phyloP scores from a whole-genome alignment of 495 filamentous ascomycete genomes.

The Peziza echinospora region DNA sequence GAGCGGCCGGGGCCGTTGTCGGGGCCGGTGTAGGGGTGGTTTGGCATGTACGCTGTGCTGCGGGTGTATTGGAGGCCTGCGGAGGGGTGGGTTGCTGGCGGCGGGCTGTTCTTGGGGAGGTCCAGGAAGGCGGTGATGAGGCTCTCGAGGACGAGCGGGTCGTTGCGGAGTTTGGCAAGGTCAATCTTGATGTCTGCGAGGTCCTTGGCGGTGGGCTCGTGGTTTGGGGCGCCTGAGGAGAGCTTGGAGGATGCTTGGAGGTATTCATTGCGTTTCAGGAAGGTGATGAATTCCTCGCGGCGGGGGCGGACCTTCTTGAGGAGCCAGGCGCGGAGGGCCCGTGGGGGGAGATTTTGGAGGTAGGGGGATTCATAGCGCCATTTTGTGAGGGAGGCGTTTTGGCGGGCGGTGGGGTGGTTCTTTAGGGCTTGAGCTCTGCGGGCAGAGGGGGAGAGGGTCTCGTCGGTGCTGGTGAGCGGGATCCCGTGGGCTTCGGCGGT shows the following conservation, averaged over 20 bases:
- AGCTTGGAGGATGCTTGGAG: not conserved
- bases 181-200: slow-evolving; percentile 6
- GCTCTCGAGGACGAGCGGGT: slow-evolving; percentile 5
- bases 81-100: slow-evolving; percentile 62
- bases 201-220: slow-evolving; percentile 1
- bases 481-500: not conserved
- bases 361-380: slow-evolving; percentile 72
- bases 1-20: slow-evolving; percentile 38
- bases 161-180: slow-evolving; percentile 26
- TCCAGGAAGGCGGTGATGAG: slow-evolving; percentile 14
- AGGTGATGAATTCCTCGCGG: slow-evolving; percentile 39
- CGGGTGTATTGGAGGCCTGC: slow-evolving; percentile 73
- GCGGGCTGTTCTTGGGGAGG: slow-evolving; percentile 36
- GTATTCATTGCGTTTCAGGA: slow-evolving; percentile 30
- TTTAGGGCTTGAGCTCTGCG: not conserved
- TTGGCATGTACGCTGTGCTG: slow-evolving; percentile 42
- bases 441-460: not conserved
- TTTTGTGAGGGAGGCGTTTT: slow-evolving; percentile 1
- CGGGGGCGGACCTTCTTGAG: slow-evolving; percentile 35
- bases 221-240: not conserved
- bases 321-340: slow-evolving; percentile 47
- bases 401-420: not conserved
- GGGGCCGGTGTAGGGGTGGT: slow-evolving; percentile 70
- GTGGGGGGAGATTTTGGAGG: slow-evolving; percentile 50
- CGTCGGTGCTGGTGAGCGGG: not conserved